A percentile compares a stretch with the other conserved stretches of the same genome.
Conservation (phyloP, 805 yeast species). For the Saccharomyces kudriavzevii region DNA sequence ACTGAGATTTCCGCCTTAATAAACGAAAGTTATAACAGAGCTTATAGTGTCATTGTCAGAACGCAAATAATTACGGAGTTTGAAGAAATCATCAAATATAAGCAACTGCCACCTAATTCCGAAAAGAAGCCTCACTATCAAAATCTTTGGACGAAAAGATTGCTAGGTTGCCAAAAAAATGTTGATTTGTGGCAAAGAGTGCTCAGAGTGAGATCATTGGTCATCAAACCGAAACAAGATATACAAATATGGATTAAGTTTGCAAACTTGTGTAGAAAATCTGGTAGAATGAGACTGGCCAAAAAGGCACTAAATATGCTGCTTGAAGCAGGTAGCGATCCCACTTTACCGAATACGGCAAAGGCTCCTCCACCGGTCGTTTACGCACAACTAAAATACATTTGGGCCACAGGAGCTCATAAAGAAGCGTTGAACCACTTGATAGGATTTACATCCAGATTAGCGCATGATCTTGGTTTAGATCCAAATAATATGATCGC, state of each 20-base stretch:
- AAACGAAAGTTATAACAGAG: slow-evolving; percentile 89
- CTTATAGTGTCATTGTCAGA: slow-evolving; percentile 90
- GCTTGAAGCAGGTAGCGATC: slow-evolving; percentile 60
- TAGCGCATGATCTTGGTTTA: slow-evolving; percentile 80
- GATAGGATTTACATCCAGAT: slow-evolving; percentile 80
- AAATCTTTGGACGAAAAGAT: slow-evolving; percentile 84
- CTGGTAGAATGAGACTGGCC: slow-evolving; percentile 82
- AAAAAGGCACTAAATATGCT: slow-evolving; percentile 79
- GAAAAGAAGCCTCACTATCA: slow-evolving; percentile 71
- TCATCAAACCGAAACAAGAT: slow-evolving; percentile 90
- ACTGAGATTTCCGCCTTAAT: slow-evolving; percentile 91
- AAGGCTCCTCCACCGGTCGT: slow-evolving; percentile 93
- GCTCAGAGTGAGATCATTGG: slow-evolving; percentile 83
- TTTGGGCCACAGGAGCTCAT: slow-evolving; percentile 91
- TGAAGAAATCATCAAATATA: slow-evolving; percentile 86
- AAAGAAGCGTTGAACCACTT: slow-evolving; percentile 76
- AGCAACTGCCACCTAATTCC: slow-evolving; percentile 70
- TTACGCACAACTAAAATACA: slow-evolving; percentile 87
- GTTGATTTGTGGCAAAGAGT: slow-evolving; percentile 97
- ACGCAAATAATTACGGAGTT: slow-evolving; percentile 94
- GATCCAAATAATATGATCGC: slow-evolving; percentile 79
- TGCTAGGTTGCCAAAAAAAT: slow-evolving; percentile 86
- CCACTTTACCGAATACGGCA: slow-evolving; percentile 42
- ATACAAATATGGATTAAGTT: slow-evolving; percentile 97
- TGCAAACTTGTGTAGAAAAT: slow-evolving; percentile 88